phyloP scores from a whole-genome alignment of 1,284 basidiomycete species.

The Sparassis latifolia region DNA sequence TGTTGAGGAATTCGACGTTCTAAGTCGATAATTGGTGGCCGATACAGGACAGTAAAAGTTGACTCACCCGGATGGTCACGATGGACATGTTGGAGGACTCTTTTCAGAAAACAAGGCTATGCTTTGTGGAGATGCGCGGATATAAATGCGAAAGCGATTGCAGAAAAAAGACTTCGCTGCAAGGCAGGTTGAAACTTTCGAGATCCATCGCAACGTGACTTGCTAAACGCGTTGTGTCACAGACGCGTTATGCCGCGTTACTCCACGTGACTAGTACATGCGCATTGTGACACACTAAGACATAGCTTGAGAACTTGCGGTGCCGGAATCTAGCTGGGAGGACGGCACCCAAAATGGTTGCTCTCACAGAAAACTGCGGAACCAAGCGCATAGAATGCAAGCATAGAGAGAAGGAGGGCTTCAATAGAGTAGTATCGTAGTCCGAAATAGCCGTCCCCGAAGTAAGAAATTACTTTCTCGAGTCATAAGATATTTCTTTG shows the following conservation, averaged over 20 bases:
- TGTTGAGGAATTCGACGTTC: conserved; percentile 89
- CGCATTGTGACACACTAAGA: too few species aligned
- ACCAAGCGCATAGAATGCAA: too few species aligned
- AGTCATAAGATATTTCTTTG: too few species aligned
- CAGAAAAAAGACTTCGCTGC: neutral
- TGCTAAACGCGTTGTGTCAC: conserved; percentile 1
- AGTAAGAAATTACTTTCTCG: too few species aligned
- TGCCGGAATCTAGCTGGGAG: too few species aligned
- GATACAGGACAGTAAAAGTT: neutral
- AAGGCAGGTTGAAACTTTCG: neutral
- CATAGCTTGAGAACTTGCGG: too few species aligned
- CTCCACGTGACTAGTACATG: too few species aligned
- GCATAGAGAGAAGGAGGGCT: too few species aligned
- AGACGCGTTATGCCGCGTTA: neutral
- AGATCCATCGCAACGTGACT: neutral
- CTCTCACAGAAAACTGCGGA: too few species aligned
- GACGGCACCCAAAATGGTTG: too few species aligned
- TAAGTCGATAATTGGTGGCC: conserved; percentile 19
- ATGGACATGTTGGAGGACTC: conserved; percentile 43
- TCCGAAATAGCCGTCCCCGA: too few species aligned
- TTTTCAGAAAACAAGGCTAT: neutral
- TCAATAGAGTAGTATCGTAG: too few species aligned
- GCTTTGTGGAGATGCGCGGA: neutral
- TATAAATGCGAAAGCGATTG: neutral
- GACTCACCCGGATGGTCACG: conserved; percentile 49